Conservation (phyloP, 139 green algal species). For the Edaphochlamys debaryana region DNA sequence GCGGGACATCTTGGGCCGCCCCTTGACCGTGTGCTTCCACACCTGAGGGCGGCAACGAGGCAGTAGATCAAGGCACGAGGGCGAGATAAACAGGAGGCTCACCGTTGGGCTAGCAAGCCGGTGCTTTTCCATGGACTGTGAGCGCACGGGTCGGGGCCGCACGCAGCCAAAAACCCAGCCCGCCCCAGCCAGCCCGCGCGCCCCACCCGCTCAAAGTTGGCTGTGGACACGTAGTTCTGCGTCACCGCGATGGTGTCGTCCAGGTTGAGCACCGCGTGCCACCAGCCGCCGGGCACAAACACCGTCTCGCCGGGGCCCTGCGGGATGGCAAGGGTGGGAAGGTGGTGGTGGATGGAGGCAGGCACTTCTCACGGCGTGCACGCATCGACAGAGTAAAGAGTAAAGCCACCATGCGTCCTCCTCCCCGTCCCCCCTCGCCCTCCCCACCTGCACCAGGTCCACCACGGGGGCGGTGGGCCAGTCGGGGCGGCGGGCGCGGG, state of each 20-base stretch:
- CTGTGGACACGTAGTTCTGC: conserved; percentile 76
- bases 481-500: conserved; percentile 58
- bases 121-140: too few species aligned
- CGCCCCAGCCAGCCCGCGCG: background rate
- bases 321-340: too few species aligned
- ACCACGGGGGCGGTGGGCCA: conserved; percentile 71
- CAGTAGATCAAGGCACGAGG: background rate
- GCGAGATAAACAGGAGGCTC: background rate
- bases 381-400: too few species aligned
- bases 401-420: too few species aligned
- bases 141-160: too few species aligned
- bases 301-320: conserved; percentile 75
- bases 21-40: conserved; percentile 70
- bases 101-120: too few species aligned
- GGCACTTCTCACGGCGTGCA: too few species aligned
- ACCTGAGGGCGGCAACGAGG: conserved; percentile 40
- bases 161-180: too few species aligned
- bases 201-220: conserved; percentile 74
- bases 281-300: conserved; percentile 84
- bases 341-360: too few species aligned
- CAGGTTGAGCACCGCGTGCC: conserved; percentile 84
- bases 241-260: conserved; percentile 83
- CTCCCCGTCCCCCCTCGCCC: too few species aligned
- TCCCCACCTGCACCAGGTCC: conserved; percentile 66
- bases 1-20: conserved; percentile 81